phyloP scores from a whole-genome alignment of 495 filamentous ascomycete genomes.

The Aspergillus funiculosus region DNA sequence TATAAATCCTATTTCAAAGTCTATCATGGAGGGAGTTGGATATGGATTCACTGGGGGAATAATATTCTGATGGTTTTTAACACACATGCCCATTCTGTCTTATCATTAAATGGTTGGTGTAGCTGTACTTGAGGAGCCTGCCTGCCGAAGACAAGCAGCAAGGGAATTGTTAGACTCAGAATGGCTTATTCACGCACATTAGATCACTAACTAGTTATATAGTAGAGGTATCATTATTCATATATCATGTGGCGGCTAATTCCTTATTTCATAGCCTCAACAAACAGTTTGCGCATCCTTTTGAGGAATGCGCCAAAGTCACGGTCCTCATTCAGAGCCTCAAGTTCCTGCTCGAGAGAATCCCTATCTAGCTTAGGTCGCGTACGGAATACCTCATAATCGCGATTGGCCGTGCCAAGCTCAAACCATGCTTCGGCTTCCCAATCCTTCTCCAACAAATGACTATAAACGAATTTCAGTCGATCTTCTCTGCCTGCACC shows the following conservation, averaged over 20 bases:
- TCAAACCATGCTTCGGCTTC: constrained; percentile 91
- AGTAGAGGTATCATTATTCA: constrained; percentile 12
- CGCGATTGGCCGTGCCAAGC: constrained; percentile 68
- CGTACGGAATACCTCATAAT: constrained; percentile 76
- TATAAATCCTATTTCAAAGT: too few relatives aligned
- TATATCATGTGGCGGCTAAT: background rate
- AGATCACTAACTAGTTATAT: too few relatives aligned
- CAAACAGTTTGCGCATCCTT: constrained; percentile 86
- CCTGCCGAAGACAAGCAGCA: too few relatives aligned
- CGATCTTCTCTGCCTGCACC: constrained; percentile 78
- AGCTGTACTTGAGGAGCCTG: too few relatives aligned
- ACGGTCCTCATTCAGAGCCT: constrained; percentile 70
- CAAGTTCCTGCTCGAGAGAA: constrained; percentile 64
- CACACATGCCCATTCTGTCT: too few relatives aligned
- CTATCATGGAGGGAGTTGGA: too few relatives aligned
- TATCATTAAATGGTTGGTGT: too few relatives aligned
- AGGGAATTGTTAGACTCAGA: too few relatives aligned
- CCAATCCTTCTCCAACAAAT: constrained; percentile 77
- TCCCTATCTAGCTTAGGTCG: constrained; percentile 73
- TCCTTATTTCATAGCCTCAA: constrained; percentile 48
- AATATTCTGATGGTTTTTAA: too few relatives aligned
- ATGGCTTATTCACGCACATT: too few relatives aligned
- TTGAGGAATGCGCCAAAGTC: constrained; percentile 78
- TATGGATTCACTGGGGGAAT: too few relatives aligned
- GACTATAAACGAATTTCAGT: constrained; percentile 86